These are phyloP conservation scores for Xylaria digitata DNA, from an alignment of 2,329 filamentous ascomycete genomes.

Conservation along the genomic window DNA sequence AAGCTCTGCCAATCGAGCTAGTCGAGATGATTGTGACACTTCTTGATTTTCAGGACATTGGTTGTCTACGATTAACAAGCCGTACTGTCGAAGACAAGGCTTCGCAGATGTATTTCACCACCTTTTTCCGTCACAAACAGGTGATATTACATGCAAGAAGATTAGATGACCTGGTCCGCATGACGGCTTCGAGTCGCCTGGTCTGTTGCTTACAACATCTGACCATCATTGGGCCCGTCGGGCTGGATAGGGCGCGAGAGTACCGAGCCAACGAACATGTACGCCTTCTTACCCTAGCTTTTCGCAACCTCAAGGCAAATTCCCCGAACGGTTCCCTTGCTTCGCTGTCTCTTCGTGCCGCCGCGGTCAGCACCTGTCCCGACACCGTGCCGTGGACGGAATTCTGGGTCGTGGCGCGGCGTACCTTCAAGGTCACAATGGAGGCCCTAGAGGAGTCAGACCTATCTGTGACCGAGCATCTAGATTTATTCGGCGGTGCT, in stretches of 20 bases:
- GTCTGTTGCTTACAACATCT: background rate
- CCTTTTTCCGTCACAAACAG: too few relatives aligned
- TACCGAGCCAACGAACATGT: background rate
- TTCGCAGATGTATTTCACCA: too few relatives aligned
- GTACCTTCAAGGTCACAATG: conserved; percentile 9
- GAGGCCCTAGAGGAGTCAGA: background rate
- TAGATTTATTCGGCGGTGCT: background rate
- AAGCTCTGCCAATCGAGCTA: too few relatives aligned
- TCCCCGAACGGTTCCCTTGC: background rate
- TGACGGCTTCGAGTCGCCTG: background rate
- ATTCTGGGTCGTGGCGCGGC: background rate
- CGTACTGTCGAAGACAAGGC: too few relatives aligned
- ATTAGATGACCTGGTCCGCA: background rate
- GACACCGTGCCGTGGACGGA: background rate
- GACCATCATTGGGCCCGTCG: conserved; percentile 9
- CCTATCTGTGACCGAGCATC: background rate
- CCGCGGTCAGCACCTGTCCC: background rate
- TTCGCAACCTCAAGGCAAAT: conserved; percentile 6
- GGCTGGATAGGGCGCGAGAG: too few relatives aligned
- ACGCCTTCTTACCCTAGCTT: background rate
- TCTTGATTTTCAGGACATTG: too few relatives aligned
- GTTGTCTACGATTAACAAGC: too few relatives aligned
- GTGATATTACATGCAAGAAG: too few relatives aligned
- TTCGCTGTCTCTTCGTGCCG: background rate
- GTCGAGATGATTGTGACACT: too few relatives aligned